Evolutionary conservation across 163 green algal species (phyloP).

Genomic region (Smithsoniella earleae): DNA sequence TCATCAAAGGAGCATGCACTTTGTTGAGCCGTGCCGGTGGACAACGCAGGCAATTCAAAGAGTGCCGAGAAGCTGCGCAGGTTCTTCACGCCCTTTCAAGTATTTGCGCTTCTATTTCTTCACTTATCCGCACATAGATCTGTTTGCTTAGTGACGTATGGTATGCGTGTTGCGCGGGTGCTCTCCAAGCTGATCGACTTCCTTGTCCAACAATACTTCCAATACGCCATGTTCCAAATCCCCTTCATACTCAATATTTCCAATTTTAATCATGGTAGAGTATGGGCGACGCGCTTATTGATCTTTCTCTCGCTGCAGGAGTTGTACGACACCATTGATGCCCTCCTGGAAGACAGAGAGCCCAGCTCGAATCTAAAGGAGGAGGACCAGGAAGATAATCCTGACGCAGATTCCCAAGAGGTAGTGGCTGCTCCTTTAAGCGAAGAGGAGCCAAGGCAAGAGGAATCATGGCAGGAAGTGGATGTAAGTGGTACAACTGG

Average conservation of each 20-base stretch:
- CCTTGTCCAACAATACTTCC: not conserved
- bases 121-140: too few species aligned
- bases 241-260: too few species aligned
- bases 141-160: too few species aligned
- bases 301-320: too few species aligned
- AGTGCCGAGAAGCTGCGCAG: slow-evolving; percentile 24
- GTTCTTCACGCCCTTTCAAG: too few species aligned
- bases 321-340: slow-evolving; percentile 17
- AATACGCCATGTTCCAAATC: not conserved
- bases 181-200: not conserved
- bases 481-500: not conserved
- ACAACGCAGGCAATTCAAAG: slow-evolving; percentile 12
- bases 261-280: too few species aligned
- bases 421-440: not conserved
- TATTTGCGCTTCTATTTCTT: too few species aligned
- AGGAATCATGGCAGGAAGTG: not conserved
- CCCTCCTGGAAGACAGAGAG: not conserved
- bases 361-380: too few species aligned
- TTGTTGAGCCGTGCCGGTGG: not conserved
- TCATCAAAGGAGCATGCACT: slow-evolving; percentile 19
- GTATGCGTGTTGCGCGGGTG: too few species aligned
- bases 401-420: too few species aligned
- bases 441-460: not conserved
- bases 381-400: too few species aligned
- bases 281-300: too few species aligned